These are phyloP conservation scores for Phytophthora pistaciae DNA, from an alignment of 352 stramenopile genomes.

Conservation along the genomic window DNA sequence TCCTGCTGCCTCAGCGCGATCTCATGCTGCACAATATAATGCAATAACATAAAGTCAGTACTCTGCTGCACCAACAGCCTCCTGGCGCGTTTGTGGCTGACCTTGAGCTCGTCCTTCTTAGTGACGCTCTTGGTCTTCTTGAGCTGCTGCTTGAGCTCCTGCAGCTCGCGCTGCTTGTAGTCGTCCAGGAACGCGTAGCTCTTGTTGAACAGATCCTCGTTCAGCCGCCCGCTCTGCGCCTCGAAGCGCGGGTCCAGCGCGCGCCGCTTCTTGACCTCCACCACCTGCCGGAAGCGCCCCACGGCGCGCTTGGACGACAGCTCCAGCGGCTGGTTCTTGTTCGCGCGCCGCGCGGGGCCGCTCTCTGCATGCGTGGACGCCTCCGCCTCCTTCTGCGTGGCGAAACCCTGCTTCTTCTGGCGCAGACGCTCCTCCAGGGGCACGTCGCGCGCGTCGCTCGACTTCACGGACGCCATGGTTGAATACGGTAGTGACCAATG, in stretches of 20 bases:
- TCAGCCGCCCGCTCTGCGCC: conserved; percentile 80
- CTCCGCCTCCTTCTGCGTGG: conserved; percentile 24
- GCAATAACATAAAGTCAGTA: not conserved
- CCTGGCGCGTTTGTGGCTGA: conserved; percentile 26
- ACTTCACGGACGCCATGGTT: not conserved
- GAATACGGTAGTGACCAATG: not conserved
- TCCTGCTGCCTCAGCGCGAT: conserved; percentile 79
- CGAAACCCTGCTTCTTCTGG: conserved; percentile 84
- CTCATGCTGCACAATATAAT: conserved; percentile 50
- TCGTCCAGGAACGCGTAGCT: conserved; percentile 92
- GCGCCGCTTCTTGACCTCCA: conserved; percentile 84
- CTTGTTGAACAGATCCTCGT: conserved; percentile 90
- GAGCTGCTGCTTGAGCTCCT: conserved; percentile 87
- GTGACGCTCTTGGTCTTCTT: conserved; percentile 72
- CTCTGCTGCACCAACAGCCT: not conserved
- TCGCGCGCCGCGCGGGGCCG: conserved; percentile 35
- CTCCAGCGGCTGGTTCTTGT: conserved; percentile 91
- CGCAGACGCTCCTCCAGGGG: conserved; percentile 82
- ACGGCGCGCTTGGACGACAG: conserved; percentile 88
- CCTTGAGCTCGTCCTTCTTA: conserved; percentile 84
- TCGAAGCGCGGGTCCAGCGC: conserved; percentile 91
- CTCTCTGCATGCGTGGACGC: not conserved
- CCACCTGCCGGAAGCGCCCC: conserved; percentile 77
- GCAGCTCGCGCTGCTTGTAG: conserved; percentile 88
- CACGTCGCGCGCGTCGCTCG: conserved; percentile 58